phyloP scores from a whole-genome alignment of 176 grass and related monocot genomes.

The Musa itinerans region DNA sequence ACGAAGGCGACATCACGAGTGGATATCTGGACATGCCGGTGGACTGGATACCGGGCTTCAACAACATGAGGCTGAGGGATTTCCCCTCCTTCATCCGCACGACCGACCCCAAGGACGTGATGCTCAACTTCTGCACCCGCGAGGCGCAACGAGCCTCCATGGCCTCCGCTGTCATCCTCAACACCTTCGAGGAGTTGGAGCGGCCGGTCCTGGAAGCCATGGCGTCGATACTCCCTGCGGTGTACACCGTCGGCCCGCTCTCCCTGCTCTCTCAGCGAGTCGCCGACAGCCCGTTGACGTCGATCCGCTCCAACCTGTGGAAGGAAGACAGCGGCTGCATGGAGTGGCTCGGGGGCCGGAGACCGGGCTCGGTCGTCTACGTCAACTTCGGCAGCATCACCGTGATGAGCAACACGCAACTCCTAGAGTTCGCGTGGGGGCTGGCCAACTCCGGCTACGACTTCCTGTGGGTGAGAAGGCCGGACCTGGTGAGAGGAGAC shows the following conservation, averaged over 20 bases:
- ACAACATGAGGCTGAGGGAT: constrained; percentile 11
- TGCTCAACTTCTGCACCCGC: background rate
- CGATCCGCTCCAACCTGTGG: constrained; percentile 12
- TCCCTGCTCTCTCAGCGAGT: background rate
- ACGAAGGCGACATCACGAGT: background rate
- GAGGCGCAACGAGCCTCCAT: background rate
- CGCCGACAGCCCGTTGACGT: background rate
- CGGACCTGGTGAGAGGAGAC: constrained; percentile 31
- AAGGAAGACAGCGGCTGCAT: constrained; percentile 6
- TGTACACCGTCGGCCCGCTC: constrained; percentile 3
- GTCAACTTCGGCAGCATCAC: constrained; percentile 66
- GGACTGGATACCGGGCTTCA: constrained; percentile 6
- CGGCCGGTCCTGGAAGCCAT: constrained; percentile 4
- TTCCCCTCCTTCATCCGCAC: constrained; percentile 1
- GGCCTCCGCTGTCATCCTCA: background rate
- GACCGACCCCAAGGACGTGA: background rate
- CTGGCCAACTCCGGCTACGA: constrained; percentile 34
- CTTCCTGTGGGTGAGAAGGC: constrained; percentile 46
- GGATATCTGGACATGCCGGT: background rate
- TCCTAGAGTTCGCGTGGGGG: constrained; percentile 50
- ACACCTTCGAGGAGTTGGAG: constrained; percentile 8
- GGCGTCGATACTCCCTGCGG: background rate
- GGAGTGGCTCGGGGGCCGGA: constrained; percentile 9
- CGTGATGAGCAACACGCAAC: constrained; percentile 27
- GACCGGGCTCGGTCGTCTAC: constrained; percentile 37